Percentiles rank a stretch among this genome's conserved stretches.
Evolutionary conservation across 139 green algal genomes (phyloP).

Genomic region (Coelastrella sp.): DNA sequence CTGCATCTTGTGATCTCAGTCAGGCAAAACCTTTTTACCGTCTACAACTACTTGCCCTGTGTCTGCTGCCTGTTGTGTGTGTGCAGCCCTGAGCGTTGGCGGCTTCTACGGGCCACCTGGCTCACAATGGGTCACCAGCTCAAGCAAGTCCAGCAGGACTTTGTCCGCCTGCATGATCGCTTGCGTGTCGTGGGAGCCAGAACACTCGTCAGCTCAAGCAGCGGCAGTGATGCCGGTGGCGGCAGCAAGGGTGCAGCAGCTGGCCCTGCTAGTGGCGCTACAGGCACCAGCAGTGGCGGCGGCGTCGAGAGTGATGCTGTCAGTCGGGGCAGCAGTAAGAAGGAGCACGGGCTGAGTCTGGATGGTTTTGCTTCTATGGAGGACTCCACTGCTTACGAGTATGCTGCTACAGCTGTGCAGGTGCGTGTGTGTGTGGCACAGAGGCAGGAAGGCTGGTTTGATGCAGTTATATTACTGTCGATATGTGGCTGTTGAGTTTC

Average conservation of each 20-base stretch:
- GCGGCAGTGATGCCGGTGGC: neutral
- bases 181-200: slow-evolving; percentile 9
- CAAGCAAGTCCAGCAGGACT: slow-evolving; percentile 22
- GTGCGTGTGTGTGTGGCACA: neutral
- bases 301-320: neutral
- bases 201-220: neutral
- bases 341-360: neutral
- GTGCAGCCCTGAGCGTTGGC: slow-evolving; percentile 21
- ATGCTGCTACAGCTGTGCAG: slow-evolving; percentile 23
- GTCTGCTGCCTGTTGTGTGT: neutral
- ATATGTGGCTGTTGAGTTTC: no score
- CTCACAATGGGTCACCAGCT: slow-evolving; percentile 26
- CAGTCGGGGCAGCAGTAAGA: neutral
- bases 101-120: slow-evolving; percentile 29
- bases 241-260: neutral
- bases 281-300: neutral
- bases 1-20: no score
- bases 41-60: no score
- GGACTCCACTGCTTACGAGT: slow-evolving; percentile 28
- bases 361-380: neutral
- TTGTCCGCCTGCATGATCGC: slow-evolving; percentile 6
- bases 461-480: no score
- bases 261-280: neutral
- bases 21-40: no score
- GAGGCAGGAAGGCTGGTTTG: neutral